Conservation (phyloP, 1,284 basidiomycete genomes). For the Microbotryum violaceum region DNA sequence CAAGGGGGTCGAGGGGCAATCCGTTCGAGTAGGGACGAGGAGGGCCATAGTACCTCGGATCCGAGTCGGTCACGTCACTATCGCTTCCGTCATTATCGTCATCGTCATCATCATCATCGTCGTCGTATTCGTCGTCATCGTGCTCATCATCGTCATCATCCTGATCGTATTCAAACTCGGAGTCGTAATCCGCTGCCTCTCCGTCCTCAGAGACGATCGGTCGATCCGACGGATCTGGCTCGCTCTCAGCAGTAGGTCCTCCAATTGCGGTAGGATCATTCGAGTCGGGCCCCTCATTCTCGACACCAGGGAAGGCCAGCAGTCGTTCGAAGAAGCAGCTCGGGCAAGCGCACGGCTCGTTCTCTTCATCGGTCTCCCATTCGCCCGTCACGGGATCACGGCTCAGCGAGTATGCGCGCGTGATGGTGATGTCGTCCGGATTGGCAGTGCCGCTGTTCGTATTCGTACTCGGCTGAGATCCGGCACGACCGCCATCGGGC, state of each 20-base stretch:
- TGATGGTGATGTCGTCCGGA: not conserved
- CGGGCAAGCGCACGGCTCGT: not conserved
- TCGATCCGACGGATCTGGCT: not conserved
- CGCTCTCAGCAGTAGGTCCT: not conserved
- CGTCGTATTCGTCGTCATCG: conserved; percentile 1
- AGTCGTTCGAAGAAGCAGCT: too few relatives aligned
- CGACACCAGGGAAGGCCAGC: not conserved
- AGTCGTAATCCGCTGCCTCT: conserved; percentile 5
- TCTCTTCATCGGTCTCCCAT: not conserved
- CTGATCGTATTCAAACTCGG: conserved; percentile 6
- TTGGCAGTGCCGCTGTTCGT: not conserved
- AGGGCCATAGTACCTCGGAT: not conserved
- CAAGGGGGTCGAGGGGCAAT: conserved; percentile 25
- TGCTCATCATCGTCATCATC: conserved; percentile 4
- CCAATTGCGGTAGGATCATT: not conserved
- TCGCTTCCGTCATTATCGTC: not conserved
- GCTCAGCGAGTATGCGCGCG: too few relatives aligned
- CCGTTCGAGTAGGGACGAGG: conserved; percentile 27
- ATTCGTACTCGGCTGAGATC: not conserved
- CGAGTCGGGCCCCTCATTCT: not conserved
- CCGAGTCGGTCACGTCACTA: conserved; percentile 1
- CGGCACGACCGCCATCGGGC: not conserved
- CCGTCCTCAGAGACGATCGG: not conserved
- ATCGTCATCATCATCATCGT: not conserved
- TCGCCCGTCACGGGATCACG: not conserved